Evolutionary conservation across 129 eudicot species (phyloP), one percentile per base, ranked within the genome.

Genomic region (Scalesia atractyloides): DNA sequence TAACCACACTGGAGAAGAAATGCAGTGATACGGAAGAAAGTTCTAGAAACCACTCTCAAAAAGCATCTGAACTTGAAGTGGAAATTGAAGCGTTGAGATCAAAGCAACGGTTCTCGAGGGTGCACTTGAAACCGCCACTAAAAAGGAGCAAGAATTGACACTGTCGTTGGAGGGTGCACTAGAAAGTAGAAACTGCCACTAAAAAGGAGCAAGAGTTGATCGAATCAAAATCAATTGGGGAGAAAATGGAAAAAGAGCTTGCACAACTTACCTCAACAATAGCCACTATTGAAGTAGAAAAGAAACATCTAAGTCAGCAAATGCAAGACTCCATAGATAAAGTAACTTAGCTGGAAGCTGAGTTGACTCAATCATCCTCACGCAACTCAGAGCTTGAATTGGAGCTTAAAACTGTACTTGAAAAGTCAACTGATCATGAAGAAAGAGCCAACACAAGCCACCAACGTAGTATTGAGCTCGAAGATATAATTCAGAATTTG

Each of bases 401-500:
- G 34, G 92, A 88, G 83, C 74, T 88, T 65, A 91, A 86, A 73
- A 86, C 49, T 72, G 83, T 74, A 34, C 76, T 48, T 2, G 92
- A 81, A 24, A 83, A 84, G 68, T 67, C 82, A 56, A 46, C 84
- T 43, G 88, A 88, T 63, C 96, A 91, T 47, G 97, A 91, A 70
- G 88, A 76, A 53, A 76, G 84, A 75, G 97, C 85, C 17, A 84
- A 71, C 39, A 80, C 74, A 24, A 80, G 83, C 58, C 90, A 88
- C 66, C 85, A 91, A 44, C 96, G 97, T 34, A 80, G 93, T 76
- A 52, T 82, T 61, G 96, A 94, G 58, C 85, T 90, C 41, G 98
- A 90, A 81, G 88, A 82, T 61, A 47, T 90, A 46, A 75, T 87
- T 22, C 86, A 90, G 79, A 75, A 70, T 7, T 79, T 94, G 47